Conservation (phyloP, 2,329 filamentous ascomycete species). For the Aspergillus aculeatus region DNA sequence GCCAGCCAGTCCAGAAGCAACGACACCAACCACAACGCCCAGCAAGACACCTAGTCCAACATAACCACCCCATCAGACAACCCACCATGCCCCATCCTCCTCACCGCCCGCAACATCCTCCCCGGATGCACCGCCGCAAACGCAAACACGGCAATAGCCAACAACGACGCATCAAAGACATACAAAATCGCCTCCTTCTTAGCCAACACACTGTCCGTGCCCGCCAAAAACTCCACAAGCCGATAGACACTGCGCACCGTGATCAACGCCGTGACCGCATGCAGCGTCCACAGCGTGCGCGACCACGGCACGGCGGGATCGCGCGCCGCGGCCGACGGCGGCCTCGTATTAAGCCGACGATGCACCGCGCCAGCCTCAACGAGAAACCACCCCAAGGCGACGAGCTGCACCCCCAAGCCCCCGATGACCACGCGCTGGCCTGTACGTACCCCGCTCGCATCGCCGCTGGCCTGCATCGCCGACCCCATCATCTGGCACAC, state of each 20-base stretch:
- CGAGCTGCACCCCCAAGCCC: slow-evolving; percentile 29
- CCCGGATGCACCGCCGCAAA: slow-evolving; percentile 29
- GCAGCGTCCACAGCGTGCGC: slow-evolving; percentile 28
- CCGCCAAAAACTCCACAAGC: slow-evolving; percentile 29
- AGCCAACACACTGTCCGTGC: slow-evolving; percentile 15
- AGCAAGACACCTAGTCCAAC: neutral
- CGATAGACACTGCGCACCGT: slow-evolving; percentile 31
- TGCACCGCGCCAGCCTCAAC: slow-evolving; percentile 27
- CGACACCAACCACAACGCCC: too few species aligned
- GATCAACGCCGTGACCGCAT: slow-evolving; percentile 25
- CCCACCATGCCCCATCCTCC: neutral
- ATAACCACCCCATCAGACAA: neutral
- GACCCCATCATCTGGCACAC: slow-evolving; percentile 35
- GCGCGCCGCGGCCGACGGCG: slow-evolving; percentile 18
- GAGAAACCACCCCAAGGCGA: slow-evolving; percentile 31
- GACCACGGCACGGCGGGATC: slow-evolving; percentile 25
- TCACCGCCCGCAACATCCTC: slow-evolving; percentile 2
- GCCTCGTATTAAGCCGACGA: slow-evolving; percentile 12
- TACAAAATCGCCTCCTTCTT: slow-evolving; percentile 32
- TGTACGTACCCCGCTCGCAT: slow-evolving; percentile 19
- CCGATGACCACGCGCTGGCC: slow-evolving; percentile 29
- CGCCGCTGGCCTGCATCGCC: slow-evolving; percentile 29
- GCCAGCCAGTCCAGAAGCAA: too few species aligned
- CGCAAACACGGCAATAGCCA: slow-evolving; percentile 24
- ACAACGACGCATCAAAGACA: slow-evolving; percentile 33